phyloP scores from a whole-genome alignment of 371 early-diverging fungal species.

The Basidiobolus meristosporus region DNA sequence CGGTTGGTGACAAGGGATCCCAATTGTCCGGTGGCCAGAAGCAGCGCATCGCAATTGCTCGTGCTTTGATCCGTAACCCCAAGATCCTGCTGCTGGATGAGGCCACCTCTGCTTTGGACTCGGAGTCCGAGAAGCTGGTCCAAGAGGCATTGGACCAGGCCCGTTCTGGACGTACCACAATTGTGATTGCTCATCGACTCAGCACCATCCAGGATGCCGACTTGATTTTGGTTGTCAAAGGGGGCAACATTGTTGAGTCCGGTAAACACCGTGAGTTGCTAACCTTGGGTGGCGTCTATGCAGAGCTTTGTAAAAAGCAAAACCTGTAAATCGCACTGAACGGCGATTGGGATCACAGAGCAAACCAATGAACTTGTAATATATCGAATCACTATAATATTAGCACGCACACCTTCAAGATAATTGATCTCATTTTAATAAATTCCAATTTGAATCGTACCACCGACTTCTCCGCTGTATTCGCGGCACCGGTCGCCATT shows the following conservation, averaged over 20 bases:
- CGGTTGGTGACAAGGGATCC: conserved; percentile 52
- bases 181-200: conserved; percentile 51
- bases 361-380: too few relatives aligned
- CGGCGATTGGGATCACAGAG: too few relatives aligned
- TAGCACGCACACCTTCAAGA: too few relatives aligned
- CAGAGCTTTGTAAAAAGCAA: conserved; percentile 15
- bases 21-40: conserved; percentile 50
- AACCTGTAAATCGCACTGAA: too few relatives aligned
- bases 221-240: conserved; percentile 46
- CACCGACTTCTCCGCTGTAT: too few relatives aligned
- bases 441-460: too few relatives aligned
- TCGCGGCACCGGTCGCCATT: too few relatives aligned
- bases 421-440: too few relatives aligned
- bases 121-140: conserved; percentile 73
- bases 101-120: conserved; percentile 87
- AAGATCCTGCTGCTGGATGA: conserved; percentile 84
- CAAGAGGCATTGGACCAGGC: conserved; percentile 72
- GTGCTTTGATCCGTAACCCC: conserved; percentile 64
- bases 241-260: conserved; percentile 57
- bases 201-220: conserved; percentile 59
- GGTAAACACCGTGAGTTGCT: conserved; percentile 66
- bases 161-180: conserved; percentile 36
- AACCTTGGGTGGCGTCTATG: conserved; percentile 10
- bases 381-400: too few relatives aligned
- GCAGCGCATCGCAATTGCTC: conserved; percentile 49